Percentiles rank a stretch among this genome's conserved stretches.
Conservation (phyloP, 2,329 filamentous ascomycete genomes). For the Botrytis byssoidea region DNA sequence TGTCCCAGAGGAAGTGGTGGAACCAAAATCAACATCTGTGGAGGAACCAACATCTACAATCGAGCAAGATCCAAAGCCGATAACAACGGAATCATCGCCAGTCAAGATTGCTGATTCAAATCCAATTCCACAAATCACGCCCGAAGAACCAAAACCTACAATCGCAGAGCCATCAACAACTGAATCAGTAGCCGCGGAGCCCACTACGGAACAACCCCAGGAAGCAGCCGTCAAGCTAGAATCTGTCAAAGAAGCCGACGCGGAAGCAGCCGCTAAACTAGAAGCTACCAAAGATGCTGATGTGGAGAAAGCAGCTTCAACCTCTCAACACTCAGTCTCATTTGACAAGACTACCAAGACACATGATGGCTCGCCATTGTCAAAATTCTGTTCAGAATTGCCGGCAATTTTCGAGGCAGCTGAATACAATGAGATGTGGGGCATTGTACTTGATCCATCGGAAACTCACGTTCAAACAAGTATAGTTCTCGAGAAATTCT, state of each 20-base stretch:
- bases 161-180: slow-evolving; percentile 4
- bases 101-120: background rate
- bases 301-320: slow-evolving; percentile 8
- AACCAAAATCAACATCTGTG: background rate
- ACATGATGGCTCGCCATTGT: slow-evolving; percentile 42
- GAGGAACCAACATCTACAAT: background rate
- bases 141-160: slow-evolving; percentile 9
- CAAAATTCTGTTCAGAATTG: slow-evolving; percentile 58
- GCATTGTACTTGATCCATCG: slow-evolving; percentile 59
- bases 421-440: slow-evolving; percentile 80
- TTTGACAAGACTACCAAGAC: slow-evolving; percentile 19
- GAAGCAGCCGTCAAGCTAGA: slow-evolving; percentile 9
- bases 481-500: slow-evolving; percentile 87
- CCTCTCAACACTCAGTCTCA: slow-evolving; percentile 10
- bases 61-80: background rate
- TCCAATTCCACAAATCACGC: background rate
- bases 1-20: background rate
- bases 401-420: slow-evolving; percentile 55
- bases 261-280: slow-evolving; percentile 14
- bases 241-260: slow-evolving; percentile 5
- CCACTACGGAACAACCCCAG: background rate
- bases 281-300: slow-evolving; percentile 9
- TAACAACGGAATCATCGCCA: background rate
- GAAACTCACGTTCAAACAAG: slow-evolving; percentile 66
- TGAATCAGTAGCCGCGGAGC: background rate